These are phyloP conservation scores for Kwoniella bestiolae DNA, from an alignment of 768 basidiomycete species.

Conservation along the genomic window DNA sequence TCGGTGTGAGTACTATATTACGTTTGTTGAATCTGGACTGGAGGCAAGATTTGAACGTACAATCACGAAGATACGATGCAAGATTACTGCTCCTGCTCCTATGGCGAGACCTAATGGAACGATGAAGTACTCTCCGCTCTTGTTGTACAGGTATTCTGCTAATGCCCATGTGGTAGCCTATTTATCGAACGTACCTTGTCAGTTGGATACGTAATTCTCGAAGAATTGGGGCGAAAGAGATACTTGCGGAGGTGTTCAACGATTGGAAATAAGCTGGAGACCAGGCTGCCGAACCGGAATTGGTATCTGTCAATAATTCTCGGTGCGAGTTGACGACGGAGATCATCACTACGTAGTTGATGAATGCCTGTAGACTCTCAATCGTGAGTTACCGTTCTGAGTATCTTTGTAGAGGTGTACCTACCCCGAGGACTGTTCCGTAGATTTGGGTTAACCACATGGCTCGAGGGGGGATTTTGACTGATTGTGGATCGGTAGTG, in stretches of 20 bases:
- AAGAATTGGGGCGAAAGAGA: neutral
- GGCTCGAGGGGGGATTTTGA: conserved; percentile 19
- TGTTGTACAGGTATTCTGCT: conserved; percentile 3
- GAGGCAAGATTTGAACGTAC: neutral
- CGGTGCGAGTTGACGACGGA: conserved; percentile 7
- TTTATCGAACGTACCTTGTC: too few relatives aligned
- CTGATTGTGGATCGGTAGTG: neutral
- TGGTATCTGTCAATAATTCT: conserved; percentile 7
- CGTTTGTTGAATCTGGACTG: too few relatives aligned
- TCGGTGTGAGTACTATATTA: neutral
- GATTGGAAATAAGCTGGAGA: conserved; percentile 16
- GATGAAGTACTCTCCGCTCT: neutral
- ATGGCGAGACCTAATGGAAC: conserved; percentile 17
- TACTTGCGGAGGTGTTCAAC: conserved; percentile 3
- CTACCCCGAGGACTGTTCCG: conserved; percentile 16
- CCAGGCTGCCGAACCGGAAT: conserved; percentile 16
- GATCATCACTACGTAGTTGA: conserved; percentile 34
- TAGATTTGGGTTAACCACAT: conserved; percentile 30
- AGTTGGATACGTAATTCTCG: neutral
- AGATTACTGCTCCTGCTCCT: conserved; percentile 2
- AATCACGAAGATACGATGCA: conserved; percentile 15
- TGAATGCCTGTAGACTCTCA: conserved; percentile 11
- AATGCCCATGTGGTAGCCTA: conserved; percentile 18
- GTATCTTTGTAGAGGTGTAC: too few relatives aligned
- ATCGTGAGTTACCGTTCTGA: too few relatives aligned